Base-by-base conservation (phyloP, 306 rosid species). In the Glycyrrhiza uralensis region DNA sequence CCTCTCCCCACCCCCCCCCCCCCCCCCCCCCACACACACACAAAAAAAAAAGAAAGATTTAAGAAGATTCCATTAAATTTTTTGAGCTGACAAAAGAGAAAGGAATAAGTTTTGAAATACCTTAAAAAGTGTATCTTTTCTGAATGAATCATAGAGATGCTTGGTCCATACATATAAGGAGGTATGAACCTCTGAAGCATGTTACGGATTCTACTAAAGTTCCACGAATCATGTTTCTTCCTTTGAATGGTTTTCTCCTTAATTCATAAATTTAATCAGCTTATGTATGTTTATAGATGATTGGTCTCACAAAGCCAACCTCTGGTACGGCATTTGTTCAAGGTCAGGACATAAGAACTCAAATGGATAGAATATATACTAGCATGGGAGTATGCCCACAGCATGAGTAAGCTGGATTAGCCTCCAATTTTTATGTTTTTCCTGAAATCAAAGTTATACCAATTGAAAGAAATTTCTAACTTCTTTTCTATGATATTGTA, bases 341-440 rank as follows among this genome's bases (percentile, higher is more conserved):
- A 49, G 96, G 93, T 59, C 55, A 85, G 77, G 90, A 90, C 85
- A 87, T 90, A 67, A 76, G 52, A 72, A 86, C 82, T 57, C 69
- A 88, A 3, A 93, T 93, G 96, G 86, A 81, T 72, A 85, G 52
- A 75, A 84, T 93, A 85, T 90, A 93, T 68, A 83, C 93, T 46
- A 87, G 74, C 87, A 90, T 93, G 96, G 98, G 97, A 22, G 97
- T 93, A 47, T 93, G 97, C 73, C 98, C 98, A 70, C 98, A 93
- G 57, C 87, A 90, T 33, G 91, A 93, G 98, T 93, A 87, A 90
- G 88, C 72, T 18, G n/a, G 67, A 39, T 63, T 45, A 62, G 73
- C 58, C 56, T 74, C 66, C 42, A 41, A 45, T 26, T 33, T 72
- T 26, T 10, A 33, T 64, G n/a, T n/a, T n/a, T n/a, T n/a, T n/a